Percentiles rank a stretch among this genome's conserved stretches.
phyloP scores from a whole-genome alignment of 306 rosid genomes.

The Crotalaria pallida region DNA sequence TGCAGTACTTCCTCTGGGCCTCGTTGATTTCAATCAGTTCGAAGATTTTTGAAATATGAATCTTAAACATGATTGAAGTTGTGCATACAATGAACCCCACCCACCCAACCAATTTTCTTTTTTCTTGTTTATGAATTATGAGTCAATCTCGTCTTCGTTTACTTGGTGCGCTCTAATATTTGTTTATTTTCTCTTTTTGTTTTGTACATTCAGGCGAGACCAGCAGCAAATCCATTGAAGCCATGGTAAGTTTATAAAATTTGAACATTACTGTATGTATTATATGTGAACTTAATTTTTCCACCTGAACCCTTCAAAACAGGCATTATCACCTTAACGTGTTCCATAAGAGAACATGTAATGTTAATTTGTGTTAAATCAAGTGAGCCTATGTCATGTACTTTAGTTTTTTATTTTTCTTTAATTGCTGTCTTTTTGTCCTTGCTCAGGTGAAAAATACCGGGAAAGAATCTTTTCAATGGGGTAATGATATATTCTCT shows the following conservation, averaged over 20 bases:
- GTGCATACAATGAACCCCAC: background rate
- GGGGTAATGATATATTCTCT: constrained; percentile 48
- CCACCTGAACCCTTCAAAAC: background rate
- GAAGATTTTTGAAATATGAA: background rate
- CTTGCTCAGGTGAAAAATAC: constrained; percentile 63
- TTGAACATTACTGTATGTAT: no score
- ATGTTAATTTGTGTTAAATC: background rate
- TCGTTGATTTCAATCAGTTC: background rate
- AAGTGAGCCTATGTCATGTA: background rate
- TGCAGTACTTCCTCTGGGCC: background rate
- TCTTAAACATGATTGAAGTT: background rate
- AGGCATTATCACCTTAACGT: background rate
- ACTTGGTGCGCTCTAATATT: background rate
- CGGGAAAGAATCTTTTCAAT: constrained; percentile 80
- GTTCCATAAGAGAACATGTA: background rate
- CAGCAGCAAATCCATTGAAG: constrained; percentile 67
- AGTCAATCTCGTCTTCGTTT: background rate
- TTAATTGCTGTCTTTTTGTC: no score
- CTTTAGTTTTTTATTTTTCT: background rate
- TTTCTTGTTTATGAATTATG: background rate
- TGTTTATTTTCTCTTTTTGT: background rate
- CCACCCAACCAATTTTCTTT: no score
- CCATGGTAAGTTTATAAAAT: constrained; percentile 56
- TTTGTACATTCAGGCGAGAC: constrained; percentile 60
- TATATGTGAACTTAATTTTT: background rate